Evolutionary conservation across 2,329 filamentous ascomycete genomes (phyloP).

Genomic region (Dothiorella sarmentorum): DNA sequence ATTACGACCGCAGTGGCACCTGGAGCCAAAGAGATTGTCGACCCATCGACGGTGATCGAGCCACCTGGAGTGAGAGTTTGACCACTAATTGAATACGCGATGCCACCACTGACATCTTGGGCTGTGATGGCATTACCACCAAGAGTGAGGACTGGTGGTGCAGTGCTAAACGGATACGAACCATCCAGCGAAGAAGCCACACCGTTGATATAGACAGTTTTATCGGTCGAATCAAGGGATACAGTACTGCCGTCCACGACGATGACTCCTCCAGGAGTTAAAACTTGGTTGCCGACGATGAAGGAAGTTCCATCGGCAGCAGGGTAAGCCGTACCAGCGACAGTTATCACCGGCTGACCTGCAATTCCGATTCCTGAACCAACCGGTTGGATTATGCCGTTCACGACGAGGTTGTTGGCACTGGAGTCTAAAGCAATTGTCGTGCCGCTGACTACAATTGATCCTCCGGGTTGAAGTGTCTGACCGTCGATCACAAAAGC

Average conservation of each 20-base stretch:
- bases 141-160: conserved; percentile 25
- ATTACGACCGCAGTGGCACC: conserved; percentile 28
- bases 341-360: conserved; percentile 2
- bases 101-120: not conserved
- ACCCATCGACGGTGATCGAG: conserved; percentile 23
- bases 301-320: conserved; percentile 17
- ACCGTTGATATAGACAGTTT: conserved; percentile 19
- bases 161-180: conserved; percentile 16
- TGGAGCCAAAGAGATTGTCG: conserved; percentile 25
- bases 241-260: conserved; percentile 20
- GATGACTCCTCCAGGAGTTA: conserved; percentile 28
- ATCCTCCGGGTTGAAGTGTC: conserved; percentile 25
- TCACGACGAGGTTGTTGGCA: conserved; percentile 25
- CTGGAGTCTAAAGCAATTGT: conserved; percentile 25
- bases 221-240: conserved; percentile 19
- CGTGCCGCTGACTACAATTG: conserved; percentile 23
- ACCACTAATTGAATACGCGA: conserved; percentile 15
- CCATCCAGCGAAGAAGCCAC: conserved; percentile 13
- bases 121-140: conserved; percentile 7
- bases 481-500: conserved; percentile 21
- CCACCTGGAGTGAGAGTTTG: conserved; percentile 26
- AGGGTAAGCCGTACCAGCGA: conserved; percentile 22
- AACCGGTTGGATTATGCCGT: conserved; percentile 24
- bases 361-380: not conserved
- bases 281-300: conserved; percentile 23